Percentiles rank a stretch among this genome's conserved stretches.
Conservation (phyloP, 2,329 filamentous ascomycete genomes). For the Colletotrichum tropicale region DNA sequence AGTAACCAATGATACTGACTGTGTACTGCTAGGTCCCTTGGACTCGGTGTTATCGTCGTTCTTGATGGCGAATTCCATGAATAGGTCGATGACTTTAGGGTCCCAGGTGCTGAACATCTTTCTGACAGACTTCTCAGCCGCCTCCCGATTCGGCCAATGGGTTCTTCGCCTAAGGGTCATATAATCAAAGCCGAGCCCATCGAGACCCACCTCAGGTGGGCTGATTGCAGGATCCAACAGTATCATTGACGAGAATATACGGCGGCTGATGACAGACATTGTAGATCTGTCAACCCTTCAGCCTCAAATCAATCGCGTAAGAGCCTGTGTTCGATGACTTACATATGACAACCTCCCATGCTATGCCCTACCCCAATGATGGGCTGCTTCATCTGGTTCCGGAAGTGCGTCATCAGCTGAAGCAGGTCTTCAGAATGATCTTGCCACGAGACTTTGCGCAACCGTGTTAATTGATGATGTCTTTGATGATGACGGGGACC, state of each 20-base stretch:
- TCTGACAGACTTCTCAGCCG: not conserved
- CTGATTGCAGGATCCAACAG: not conserved
- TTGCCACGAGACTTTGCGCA: not conserved
- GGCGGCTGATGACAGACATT: not conserved
- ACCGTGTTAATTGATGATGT: not conserved
- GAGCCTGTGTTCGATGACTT: fast-evolving
- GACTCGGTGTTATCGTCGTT: not conserved
- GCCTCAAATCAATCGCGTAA: not conserved
- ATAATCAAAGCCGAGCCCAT: not conserved
- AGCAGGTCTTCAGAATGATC: not conserved
- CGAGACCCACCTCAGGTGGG: not conserved
- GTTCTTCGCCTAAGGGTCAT: not conserved
- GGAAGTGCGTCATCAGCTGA: not conserved
- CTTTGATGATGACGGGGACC: not conserved
- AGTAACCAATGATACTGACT: not conserved
- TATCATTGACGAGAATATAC: not conserved
- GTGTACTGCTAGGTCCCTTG: no score
- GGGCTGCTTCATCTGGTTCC: not conserved
- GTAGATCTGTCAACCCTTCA: not conserved
- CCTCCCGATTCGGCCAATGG: not conserved
- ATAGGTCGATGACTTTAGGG: not conserved
- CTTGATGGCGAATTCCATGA: not conserved
- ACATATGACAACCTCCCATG: not conserved
- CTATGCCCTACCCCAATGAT: not conserved
- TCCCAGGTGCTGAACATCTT: not conserved